Conservation (phyloP, 805 yeast genomes). For the Candida odintsovae region DNA sequence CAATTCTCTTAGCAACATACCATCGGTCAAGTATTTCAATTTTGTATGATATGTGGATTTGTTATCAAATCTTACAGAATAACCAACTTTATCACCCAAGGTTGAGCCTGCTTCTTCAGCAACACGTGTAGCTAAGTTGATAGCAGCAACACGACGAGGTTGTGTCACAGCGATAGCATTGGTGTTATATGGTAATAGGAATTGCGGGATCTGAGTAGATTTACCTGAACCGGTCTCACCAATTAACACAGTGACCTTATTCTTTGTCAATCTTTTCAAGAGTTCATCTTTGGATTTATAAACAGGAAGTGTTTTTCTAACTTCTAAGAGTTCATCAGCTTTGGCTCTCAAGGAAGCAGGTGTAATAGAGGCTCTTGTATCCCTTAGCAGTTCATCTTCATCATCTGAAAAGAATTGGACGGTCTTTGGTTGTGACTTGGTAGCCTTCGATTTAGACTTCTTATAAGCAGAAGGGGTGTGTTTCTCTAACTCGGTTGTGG, state of each 20-base stretch:
- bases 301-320: slow-evolving; percentile 66
- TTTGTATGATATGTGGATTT: slow-evolving; percentile 52
- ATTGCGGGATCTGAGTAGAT: slow-evolving; percentile 94
- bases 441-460: slow-evolving; percentile 8
- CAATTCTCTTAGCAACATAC: slow-evolving; percentile 91
- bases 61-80: slow-evolving; percentile 88
- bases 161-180: slow-evolving; percentile 84
- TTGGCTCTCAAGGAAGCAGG: slow-evolving; percentile 23
- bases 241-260: slow-evolving; percentile 73
- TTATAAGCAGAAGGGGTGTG: not conserved
- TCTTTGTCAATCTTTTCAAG: slow-evolving; percentile 42
- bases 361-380: slow-evolving; percentile 11
- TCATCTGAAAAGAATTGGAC: slow-evolving; percentile 34
- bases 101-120: slow-evolving; percentile 78
- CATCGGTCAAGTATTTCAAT: slow-evolving; percentile 88
- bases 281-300: slow-evolving; percentile 64
- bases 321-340: slow-evolving; percentile 15
- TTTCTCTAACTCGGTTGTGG: not conserved
- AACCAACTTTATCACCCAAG: slow-evolving; percentile 83
- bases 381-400: slow-evolving; percentile 25
- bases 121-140: slow-evolving; percentile 87
- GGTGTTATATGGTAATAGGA: slow-evolving; percentile 48
- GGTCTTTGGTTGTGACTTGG: slow-evolving; percentile 18
- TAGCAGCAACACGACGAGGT: slow-evolving; percentile 96
- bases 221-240: slow-evolving; percentile 99